phyloP scores from a whole-genome alignment of 257 asterid species.

The Fraxinus anomala region DNA sequence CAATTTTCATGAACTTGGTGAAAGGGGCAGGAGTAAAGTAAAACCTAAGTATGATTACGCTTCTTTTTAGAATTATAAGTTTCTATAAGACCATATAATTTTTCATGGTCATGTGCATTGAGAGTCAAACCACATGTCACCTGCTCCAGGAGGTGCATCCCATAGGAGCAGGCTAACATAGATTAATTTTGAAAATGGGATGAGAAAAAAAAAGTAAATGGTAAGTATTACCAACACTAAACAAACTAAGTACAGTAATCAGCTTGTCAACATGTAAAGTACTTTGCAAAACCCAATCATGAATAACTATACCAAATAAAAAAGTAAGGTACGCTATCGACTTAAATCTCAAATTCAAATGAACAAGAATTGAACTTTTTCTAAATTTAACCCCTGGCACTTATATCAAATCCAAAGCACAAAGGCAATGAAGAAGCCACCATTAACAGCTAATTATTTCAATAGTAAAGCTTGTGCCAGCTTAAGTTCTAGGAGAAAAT shows the following conservation, averaged over 20 bases:
- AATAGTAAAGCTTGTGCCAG: neutral
- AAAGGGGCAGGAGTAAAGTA: neutral
- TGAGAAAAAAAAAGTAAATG: neutral
- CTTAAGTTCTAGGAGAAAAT: slow-evolving; percentile 12
- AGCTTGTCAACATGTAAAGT: neutral
- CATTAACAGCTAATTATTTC: neutral
- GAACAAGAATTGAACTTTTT: neutral
- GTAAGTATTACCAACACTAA: neutral
- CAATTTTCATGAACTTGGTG: neutral
- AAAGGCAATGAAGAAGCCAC: neutral
- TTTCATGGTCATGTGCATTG: neutral
- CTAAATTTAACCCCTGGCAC: neutral
- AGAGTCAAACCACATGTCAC: neutral
- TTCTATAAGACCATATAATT: neutral
- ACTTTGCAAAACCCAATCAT: neutral
- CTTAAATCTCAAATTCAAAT: neutral
- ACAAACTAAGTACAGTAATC: neutral
- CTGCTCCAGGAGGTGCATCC: slow-evolving; percentile 9
- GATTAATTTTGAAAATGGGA: neutral
- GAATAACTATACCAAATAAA: neutral
- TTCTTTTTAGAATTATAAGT: neutral
- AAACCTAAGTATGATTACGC: neutral
- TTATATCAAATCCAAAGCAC: slow-evolving; percentile 13
- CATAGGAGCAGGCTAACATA: neutral
- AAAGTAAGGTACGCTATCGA: neutral